These are phyloP conservation scores for Cymbopogon flexuosus DNA, from an alignment of 202 grass and related monocot species.

Conservation along the genomic window DNA sequence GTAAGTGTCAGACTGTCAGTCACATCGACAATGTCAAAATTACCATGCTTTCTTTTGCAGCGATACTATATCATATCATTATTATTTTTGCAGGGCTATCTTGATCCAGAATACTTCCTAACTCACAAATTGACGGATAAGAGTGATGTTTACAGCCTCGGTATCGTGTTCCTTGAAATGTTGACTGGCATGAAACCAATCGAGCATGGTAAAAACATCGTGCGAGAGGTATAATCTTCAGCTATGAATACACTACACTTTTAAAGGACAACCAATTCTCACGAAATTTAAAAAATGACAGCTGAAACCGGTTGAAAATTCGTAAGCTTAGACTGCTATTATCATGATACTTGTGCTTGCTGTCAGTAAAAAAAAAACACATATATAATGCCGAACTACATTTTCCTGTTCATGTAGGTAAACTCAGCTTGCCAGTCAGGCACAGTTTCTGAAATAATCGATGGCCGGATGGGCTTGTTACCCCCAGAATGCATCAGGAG, in stretches of 20 bases:
- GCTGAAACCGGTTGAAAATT: neutral
- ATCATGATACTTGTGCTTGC: neutral
- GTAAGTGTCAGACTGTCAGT: constrained; percentile 46
- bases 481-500: constrained; percentile 65
- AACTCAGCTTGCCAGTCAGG: constrained; percentile 54
- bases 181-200: constrained; percentile 88
- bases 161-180: constrained; percentile 82
- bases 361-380: constrained; percentile 8
- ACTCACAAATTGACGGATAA: constrained; percentile 97
- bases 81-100: constrained; percentile 64
- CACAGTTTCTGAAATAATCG: constrained; percentile 45
- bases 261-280: neutral
- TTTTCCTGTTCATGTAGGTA: constrained; percentile 45
- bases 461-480: constrained; percentile 61
- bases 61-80: constrained; percentile 4
- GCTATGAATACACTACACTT: neutral
- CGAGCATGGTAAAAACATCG: constrained; percentile 93
- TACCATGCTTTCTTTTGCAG: neutral
- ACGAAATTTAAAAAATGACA: neutral
- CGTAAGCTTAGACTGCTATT: constrained; percentile 5
- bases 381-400: neutral
- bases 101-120: constrained; percentile 97
- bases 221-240: constrained; percentile 67
- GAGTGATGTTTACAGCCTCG: constrained; percentile 93
- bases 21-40: neutral